Evolutionary conservation across 129 eudicot genomes (phyloP), one percentile per base, ranked within the genome.

Genomic region (Helianthus tuberosus): DNA sequence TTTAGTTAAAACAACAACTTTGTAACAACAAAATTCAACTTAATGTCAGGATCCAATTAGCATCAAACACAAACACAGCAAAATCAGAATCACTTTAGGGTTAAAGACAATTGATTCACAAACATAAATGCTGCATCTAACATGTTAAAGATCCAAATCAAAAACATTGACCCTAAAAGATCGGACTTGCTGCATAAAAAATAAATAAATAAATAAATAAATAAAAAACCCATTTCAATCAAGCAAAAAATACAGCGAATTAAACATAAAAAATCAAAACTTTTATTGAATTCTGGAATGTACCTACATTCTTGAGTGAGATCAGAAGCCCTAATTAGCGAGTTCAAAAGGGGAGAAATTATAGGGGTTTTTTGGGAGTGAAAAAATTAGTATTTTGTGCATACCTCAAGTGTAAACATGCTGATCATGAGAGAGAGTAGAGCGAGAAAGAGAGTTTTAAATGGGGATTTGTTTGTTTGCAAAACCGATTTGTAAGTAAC

Each of bases 401-500:
- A 52, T 65, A 79, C 82, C 82, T 79, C 72, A 54, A 79, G 78
- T 79, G 54, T 54, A 72, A 20, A 54, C 68, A 64, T 72, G 78
- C 50, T 64, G 82, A 79, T 79, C 82, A 79, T 71, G 77, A 69
- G 82, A 69, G 74, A 75, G 65, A 53, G 48, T 35, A 68, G 52
- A 38, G 70, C 23, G 81, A 59, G 65, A 61, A 6, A 69, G 57
- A 51, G 68, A 62, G 77, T 53, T 72, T 64, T 69, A 36, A 77
- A 77, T 35, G 62, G 63, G 60, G 62, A 63, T 78, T 78, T 78
- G 82, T 78, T 78, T 78, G 77, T 78, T 79, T 72, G 77, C 71
- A 64, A 43, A 59, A 77, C 81, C 68, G 76, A 72, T 78, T 64
- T 79, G 67, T 73, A 79, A 78, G 82, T 75, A 79, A 72, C 82